Evolutionary conservation across 1,284 basidiomycete genomes (phyloP).

Genomic region (Cryptococcus depauperatus): DNA sequence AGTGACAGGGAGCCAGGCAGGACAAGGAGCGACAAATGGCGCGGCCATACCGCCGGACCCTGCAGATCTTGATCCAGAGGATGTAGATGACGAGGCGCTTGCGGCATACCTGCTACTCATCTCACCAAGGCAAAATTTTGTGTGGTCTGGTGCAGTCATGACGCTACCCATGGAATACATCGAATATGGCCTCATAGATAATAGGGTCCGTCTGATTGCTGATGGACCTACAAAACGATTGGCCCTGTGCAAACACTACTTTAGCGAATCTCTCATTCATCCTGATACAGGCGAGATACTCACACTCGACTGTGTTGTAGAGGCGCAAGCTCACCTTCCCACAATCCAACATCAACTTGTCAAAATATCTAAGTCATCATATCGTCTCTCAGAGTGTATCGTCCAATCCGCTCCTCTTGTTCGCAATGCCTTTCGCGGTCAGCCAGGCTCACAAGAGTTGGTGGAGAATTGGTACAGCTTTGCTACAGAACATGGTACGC

Average conservation of each 20-base stretch:
- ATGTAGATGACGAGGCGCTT: slow-evolving; percentile 44
- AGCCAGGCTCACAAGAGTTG: slow-evolving; percentile 69
- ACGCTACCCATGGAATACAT: slow-evolving; percentile 58
- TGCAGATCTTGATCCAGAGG: slow-evolving; percentile 44
- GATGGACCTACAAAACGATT: slow-evolving; percentile 77
- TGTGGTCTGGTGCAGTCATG: slow-evolving; percentile 86
- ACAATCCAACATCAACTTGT: slow-evolving; percentile 80
- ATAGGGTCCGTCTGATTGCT: slow-evolving; percentile 73
- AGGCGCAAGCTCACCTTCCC: slow-evolving; percentile 87
- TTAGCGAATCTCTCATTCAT: slow-evolving; percentile 58
- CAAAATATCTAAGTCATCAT: slow-evolving; percentile 81
- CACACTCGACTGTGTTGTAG: slow-evolving; percentile 56
- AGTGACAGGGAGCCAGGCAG: slow-evolving; percentile 22
- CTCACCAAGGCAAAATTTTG: slow-evolving; percentile 76
- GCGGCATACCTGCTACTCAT: slow-evolving; percentile 72
- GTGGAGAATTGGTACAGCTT: slow-evolving; percentile 95
- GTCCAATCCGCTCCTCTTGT: slow-evolving; percentile 83
- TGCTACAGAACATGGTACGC: slow-evolving; percentile 82
- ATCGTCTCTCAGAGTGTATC: slow-evolving; percentile 84
- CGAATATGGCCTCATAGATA: slow-evolving; percentile 71
- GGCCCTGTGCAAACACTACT: slow-evolving; percentile 67
- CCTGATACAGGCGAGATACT: slow-evolving; percentile 30
- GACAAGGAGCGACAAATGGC: neutral
- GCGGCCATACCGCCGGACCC: slow-evolving; percentile 48
- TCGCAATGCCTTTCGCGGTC: slow-evolving; percentile 55